Conservation (phyloP, 345 rosid species). For the Gossypium stocksii region DNA sequence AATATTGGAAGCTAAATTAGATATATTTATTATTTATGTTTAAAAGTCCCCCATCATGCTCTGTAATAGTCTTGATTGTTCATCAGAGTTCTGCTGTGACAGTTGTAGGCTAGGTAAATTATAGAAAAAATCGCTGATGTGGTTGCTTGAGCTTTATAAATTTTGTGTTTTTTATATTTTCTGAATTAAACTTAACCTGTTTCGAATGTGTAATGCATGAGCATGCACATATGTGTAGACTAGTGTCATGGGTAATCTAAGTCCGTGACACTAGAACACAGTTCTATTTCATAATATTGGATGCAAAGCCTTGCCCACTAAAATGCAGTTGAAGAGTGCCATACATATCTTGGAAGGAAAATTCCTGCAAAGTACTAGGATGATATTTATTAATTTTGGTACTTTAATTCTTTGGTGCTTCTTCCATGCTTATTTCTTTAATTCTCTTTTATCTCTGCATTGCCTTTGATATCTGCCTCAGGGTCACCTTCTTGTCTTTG, state of each 20-base stretch:
- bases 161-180: not conserved
- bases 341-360: not conserved
- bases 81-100: not conserved
- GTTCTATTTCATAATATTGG: not conserved
- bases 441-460: conserved; percentile 7
- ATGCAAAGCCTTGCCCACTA: not conserved
- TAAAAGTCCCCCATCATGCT: not conserved
- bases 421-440: not conserved
- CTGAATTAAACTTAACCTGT: not conserved
- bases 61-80: not conserved
- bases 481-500: conserved; percentile 89
- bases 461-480: conserved; percentile 28
- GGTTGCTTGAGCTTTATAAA: not conserved
- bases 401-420: not conserved
- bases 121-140: not conserved
- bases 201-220: not conserved
- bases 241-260: too few relatives aligned
- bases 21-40: not conserved
- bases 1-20: not conserved
- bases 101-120: not conserved
- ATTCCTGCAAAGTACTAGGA: not conserved
- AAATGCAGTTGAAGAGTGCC: not conserved
- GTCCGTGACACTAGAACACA: too few relatives aligned
- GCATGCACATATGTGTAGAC: not conserved
- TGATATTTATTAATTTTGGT: not conserved